Conservation (phyloP, 139 green algal genomes). For the Tetraselmis chui region DNA sequence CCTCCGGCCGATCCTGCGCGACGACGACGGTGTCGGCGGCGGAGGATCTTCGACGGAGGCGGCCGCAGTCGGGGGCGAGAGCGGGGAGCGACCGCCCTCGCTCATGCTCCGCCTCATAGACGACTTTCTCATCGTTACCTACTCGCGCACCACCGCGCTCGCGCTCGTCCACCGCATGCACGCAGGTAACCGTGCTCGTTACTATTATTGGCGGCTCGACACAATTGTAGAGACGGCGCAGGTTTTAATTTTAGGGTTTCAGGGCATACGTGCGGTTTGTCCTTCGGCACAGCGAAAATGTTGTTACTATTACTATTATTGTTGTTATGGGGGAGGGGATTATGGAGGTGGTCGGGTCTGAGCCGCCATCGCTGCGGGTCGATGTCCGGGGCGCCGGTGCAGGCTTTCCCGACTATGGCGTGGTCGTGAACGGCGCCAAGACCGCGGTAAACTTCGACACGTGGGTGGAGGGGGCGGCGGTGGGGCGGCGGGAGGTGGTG, state of each 20-base stretch:
- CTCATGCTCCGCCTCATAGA: slow-evolving; percentile 77
- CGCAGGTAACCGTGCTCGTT: slow-evolving; percentile 21
- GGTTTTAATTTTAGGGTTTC: too few relatives aligned
- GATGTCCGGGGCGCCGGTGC: too few relatives aligned
- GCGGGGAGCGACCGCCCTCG: slow-evolving; percentile 14
- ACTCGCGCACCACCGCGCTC: slow-evolving; percentile 42
- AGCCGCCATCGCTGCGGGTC: too few relatives aligned
- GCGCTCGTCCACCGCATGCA: slow-evolving; percentile 38
- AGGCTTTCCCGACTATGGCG: slow-evolving; percentile 65
- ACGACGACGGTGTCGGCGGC: background rate
- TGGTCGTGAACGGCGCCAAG: slow-evolving; percentile 74
- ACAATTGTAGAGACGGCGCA: too few relatives aligned
- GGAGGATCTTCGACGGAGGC: background rate
- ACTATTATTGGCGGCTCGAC: too few relatives aligned
- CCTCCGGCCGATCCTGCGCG: slow-evolving; percentile 50
- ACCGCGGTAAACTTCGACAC: slow-evolving; percentile 66
- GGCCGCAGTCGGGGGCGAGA: background rate
- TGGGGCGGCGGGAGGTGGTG: slow-evolving; percentile 1
- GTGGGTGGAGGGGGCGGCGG: slow-evolving; percentile 6
- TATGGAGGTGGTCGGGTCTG: too few relatives aligned
- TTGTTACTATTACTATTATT: too few relatives aligned
- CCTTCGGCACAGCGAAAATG: too few relatives aligned
- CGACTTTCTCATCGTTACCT: slow-evolving; percentile 79
- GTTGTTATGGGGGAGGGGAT: too few relatives aligned
- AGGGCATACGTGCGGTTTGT: too few relatives aligned